Conservation (phyloP, 345 rosid genomes). For the Trapa incisa region DNA sequence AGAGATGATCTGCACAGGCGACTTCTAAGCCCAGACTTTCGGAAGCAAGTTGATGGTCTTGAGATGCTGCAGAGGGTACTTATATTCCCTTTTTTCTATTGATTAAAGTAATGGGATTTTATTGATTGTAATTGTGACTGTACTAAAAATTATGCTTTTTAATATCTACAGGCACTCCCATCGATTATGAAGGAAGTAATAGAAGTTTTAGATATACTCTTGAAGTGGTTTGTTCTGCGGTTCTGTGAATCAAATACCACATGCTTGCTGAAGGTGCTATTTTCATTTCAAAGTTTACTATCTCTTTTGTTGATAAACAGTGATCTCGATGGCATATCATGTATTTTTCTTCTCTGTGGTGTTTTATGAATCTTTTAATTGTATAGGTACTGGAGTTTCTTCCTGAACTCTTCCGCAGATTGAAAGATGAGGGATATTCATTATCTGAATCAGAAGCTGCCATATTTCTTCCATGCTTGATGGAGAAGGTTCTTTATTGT, state of each 20-base stretch:
- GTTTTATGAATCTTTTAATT: conserved; percentile 14
- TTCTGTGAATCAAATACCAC: conserved; percentile 95
- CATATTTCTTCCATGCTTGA: conserved; percentile 86
- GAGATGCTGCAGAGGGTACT: conserved; percentile 89
- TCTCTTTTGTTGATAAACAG: not conserved
- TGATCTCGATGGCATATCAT: not conserved
- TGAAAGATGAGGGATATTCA: conserved; percentile 60
- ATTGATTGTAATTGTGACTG: conserved; percentile 1
- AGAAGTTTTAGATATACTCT: conserved; percentile 82
- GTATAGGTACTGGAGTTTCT: conserved; percentile 88
- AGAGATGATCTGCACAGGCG: conserved; percentile 90
- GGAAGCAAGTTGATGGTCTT: conserved; percentile 95
- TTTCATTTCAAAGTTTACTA: not conserved
- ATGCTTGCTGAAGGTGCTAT: conserved; percentile 72
- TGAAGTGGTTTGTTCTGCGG: conserved; percentile 89
- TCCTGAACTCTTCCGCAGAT: conserved; percentile 71
- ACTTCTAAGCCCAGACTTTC: conserved; percentile 71
- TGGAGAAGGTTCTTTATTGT: conserved; percentile 53
- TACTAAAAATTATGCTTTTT: not conserved
- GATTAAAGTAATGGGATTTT: conserved; percentile 3
- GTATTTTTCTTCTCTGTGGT: not conserved
- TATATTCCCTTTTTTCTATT: not conserved
- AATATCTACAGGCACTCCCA: conserved; percentile 57
- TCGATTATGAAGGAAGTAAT: conserved; percentile 54
- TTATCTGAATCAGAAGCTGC: conserved; percentile 95